Evolutionary conservation across 2,329 filamentous ascomycete species (phyloP).

Genomic region (Aspergillus neotritici): DNA sequence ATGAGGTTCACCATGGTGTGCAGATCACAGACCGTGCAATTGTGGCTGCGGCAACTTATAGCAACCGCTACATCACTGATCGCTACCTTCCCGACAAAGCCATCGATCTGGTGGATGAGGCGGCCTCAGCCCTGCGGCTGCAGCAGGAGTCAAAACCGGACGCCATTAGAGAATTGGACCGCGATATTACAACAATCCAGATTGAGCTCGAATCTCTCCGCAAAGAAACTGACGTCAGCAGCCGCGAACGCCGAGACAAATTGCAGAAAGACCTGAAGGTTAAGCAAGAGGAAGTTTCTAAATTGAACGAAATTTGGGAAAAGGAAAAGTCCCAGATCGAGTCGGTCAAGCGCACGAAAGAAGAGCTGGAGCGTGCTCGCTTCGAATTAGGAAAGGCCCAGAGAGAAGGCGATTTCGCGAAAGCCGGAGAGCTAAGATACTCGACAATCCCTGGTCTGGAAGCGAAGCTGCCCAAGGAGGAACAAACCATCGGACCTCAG

Average conservation of each 20-base stretch:
- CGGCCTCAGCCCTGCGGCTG: slow-evolving; percentile 78
- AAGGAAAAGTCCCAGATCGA: slow-evolving; percentile 82
- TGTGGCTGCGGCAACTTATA: slow-evolving; percentile 85
- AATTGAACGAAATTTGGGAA: slow-evolving; percentile 79
- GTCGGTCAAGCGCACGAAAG: slow-evolving; percentile 77
- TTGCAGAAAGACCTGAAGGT: slow-evolving; percentile 70
- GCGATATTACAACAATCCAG: slow-evolving; percentile 94
- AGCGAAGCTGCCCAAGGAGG: slow-evolving; percentile 70
- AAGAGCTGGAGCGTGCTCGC: slow-evolving; percentile 78
- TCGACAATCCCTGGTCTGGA: slow-evolving; percentile 78
- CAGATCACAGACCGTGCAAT: slow-evolving; percentile 87
- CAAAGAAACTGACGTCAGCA: slow-evolving; percentile 88
- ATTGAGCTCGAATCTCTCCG: slow-evolving; percentile 92
- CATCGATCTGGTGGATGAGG: slow-evolving; percentile 94
- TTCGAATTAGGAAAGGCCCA: slow-evolving; percentile 84
- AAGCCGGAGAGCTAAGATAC: slow-evolving; percentile 86
- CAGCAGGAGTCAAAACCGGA: slow-evolving; percentile 98
- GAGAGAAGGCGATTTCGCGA: slow-evolving; percentile 78
- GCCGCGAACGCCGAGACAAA: slow-evolving; percentile 79
- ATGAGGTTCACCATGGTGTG: slow-evolving; percentile 95
- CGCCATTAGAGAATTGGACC: slow-evolving; percentile 83
- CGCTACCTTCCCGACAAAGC: slow-evolving; percentile 95
- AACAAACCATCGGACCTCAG: slow-evolving; percentile 43
- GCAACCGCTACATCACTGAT: slow-evolving; percentile 94
- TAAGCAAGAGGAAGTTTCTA: slow-evolving; percentile 70